Evolutionary conservation across 225 moss, liverwort and hornwort species (phyloP).

Genomic region (Pleurozium schreberi): DNA sequence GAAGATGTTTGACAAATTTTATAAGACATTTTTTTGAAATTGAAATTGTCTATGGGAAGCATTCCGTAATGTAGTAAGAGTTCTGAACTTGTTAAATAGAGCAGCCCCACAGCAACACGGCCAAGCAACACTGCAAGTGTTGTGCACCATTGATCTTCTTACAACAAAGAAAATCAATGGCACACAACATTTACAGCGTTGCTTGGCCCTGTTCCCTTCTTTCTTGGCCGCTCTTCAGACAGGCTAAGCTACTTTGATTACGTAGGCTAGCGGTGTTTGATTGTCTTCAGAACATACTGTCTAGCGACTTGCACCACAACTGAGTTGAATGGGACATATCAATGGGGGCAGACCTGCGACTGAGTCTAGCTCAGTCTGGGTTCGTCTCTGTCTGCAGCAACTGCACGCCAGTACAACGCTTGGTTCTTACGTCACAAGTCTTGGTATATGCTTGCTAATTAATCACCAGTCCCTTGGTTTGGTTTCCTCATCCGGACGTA

Average conservation of each 20-base stretch:
- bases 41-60: neutral
- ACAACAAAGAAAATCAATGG: no score
- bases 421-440: accelerated
- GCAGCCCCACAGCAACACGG: no score
- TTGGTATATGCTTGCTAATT: neutral
- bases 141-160: no score
- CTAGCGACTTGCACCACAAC: no score
- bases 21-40: neutral
- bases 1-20: neutral
- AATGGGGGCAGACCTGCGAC: neutral
- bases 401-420: neutral
- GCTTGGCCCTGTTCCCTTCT: no score
- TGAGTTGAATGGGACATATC: neutral
- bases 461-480: no score
- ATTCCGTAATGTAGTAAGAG: neutral
- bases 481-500: neutral
- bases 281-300: neutral
- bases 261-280: neutral
- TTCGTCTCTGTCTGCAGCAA: neutral
- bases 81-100: no score
- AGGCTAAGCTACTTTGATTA: neutral
- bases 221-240: neutral
- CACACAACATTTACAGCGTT: no score
- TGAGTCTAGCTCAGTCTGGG: neutral
- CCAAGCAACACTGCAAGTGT: no score